Base-by-base conservation (phyloP, 495 filamentous ascomycete genomes). In the Neurospora sublineolata region DNA sequence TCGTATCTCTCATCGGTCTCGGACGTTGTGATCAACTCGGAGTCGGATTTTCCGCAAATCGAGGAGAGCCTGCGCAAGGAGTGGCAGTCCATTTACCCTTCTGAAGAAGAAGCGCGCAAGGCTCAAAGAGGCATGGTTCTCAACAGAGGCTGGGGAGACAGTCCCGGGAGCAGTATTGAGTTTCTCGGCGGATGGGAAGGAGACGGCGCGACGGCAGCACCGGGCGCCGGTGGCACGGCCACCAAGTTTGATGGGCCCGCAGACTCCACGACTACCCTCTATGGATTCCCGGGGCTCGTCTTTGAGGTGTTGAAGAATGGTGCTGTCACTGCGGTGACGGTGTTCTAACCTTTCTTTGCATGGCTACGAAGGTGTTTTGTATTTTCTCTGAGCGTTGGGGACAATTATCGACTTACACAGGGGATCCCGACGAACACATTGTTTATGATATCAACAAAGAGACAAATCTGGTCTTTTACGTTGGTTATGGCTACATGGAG, bases 271-370 rank as follows among this genome's bases (percentile, higher is more conserved):
- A 95, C 92, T 33, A 94, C 94, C 75, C 80, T 99, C 16, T 98
- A 93, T 84, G 94, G 94, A 12, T 98, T 96, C 78, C 95, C 94
- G 1, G 95, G 95, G 3, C 82, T 97, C 76, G 85, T 97, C 23
- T 98, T 97, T 82, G 95, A 99, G 82, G 94, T 99, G 12, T 80
- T 97, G 81, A 95, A 92, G 89, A 97, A 95, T 77, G 93, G 91
- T 4, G 89, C 89, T 52, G 93, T 99, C 39, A 94, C 92, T 78
- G 91, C 90, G 39, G 82, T 98, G 75, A 97, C 94, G n/a, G 88
- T 97, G 11, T 97, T 79, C 73, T 80, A 64, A 6, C 14, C 27
- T 1, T 33, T 58, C 33, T 18, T 18, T 33, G 27, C 6, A 33
- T 60, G 23, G 52, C 3, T 30, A 60, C 23, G 23, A 23, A 27